Evolutionary conservation across 2,329 filamentous ascomycete genomes (phyloP).

Genomic region (Colletotrichum lini): DNA sequence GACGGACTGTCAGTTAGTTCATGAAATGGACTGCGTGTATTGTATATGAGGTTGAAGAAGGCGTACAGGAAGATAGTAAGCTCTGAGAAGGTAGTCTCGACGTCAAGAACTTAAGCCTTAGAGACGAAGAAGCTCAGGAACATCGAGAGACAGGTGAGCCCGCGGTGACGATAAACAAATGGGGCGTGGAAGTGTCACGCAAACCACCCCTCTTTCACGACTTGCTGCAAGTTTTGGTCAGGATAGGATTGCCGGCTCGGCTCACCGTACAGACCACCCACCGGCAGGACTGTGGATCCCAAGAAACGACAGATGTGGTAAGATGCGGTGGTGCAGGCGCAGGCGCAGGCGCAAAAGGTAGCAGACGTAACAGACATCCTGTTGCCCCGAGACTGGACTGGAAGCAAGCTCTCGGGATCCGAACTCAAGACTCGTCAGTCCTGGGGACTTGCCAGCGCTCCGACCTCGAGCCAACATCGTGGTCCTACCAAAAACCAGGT

Average conservation of each 20-base stretch:
- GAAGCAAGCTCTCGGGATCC: conserved; percentile 9
- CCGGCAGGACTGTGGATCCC: conserved; percentile 22
- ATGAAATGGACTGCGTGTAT: too few relatives aligned
- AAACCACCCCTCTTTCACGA: conserved; percentile 25
- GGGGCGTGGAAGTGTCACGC: conserved; percentile 27
- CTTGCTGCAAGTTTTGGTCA: conserved; percentile 22
- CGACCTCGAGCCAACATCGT: neutral
- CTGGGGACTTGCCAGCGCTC: conserved; percentile 5
- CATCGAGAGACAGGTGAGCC: neutral
- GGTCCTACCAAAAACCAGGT: neutral
- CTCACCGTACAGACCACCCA: conserved; percentile 1
- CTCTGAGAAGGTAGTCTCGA: neutral
- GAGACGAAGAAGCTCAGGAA: conserved; percentile 6
- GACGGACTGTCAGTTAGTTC: too few relatives aligned
- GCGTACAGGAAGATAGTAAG: neutral
- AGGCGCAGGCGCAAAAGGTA: conserved; percentile 4
- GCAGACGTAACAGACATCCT: conserved; percentile 11
- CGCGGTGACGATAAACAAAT: conserved; percentile 26
- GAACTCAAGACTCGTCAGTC: neutral
- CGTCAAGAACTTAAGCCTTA: neutral
- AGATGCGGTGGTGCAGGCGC: conserved; percentile 8
- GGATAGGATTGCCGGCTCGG: conserved; percentile 15
- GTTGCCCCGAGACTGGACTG: conserved; percentile 8
- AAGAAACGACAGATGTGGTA: conserved; percentile 22
- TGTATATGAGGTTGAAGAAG: neutral